Evolutionary conservation across 2,329 filamentous ascomycete species (phyloP).

Genomic region (Phyllosticta ampelicida): DNA sequence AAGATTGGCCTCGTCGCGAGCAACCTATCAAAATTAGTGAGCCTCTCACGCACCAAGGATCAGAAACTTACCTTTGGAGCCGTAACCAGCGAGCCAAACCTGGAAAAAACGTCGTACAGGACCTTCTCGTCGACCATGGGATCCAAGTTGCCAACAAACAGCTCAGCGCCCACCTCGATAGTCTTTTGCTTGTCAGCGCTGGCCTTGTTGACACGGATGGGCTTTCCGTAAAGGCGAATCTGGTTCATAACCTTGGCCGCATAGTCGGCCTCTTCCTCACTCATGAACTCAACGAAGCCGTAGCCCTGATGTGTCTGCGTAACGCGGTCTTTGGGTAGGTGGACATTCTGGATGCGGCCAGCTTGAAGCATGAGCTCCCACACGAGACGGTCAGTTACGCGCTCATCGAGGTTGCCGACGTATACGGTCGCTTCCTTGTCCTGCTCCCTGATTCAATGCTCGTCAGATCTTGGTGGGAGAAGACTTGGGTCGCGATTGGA

Average conservation of each 20-base stretch:
- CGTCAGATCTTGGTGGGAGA: not conserved
- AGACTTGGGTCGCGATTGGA: not conserved
- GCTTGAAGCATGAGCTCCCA: slow-evolving; percentile 99
- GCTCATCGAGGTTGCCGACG: slow-evolving; percentile 96
- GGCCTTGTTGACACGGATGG: slow-evolving; percentile 91
- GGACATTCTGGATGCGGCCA: slow-evolving; percentile 93
- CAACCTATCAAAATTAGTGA: slow-evolving; percentile 36
- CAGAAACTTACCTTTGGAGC: slow-evolving; percentile 61
- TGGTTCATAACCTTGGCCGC: slow-evolving; percentile 95
- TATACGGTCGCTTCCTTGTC: slow-evolving; percentile 98
- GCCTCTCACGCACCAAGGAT: not conserved
- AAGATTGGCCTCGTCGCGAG: slow-evolving; percentile 75
- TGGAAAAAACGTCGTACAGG: slow-evolving; percentile 87
- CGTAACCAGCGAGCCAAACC: slow-evolving; percentile 76
- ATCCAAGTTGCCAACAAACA: slow-evolving; percentile 94
- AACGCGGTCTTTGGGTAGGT: slow-evolving; percentile 95
- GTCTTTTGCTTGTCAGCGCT: slow-evolving; percentile 89
- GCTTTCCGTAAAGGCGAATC: slow-evolving; percentile 84
- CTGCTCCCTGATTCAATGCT: slow-evolving; percentile 47
- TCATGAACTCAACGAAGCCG: slow-evolving; percentile 97
- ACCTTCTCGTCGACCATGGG: slow-evolving; percentile 91
- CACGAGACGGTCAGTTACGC: slow-evolving; percentile 77
- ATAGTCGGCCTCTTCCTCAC: slow-evolving; percentile 92
- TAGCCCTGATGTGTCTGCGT: slow-evolving; percentile 96
- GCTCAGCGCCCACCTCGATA: slow-evolving; percentile 87